These are phyloP conservation scores for Niveomyces coronatus DNA, from an alignment of 2,329 filamentous ascomycete genomes.

Conservation along the genomic window DNA sequence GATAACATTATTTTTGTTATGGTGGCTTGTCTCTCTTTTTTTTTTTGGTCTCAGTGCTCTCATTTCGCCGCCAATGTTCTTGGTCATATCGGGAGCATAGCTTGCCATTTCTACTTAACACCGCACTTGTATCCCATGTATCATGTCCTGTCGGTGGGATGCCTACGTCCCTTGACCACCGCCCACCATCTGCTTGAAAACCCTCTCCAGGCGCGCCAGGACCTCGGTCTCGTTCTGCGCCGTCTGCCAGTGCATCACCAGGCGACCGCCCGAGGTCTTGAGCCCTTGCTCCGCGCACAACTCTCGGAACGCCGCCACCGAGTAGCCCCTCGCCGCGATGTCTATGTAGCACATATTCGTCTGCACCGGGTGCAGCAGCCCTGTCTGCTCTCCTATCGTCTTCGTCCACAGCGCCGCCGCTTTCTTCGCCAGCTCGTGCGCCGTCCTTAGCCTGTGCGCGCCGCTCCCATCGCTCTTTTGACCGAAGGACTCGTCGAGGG, in stretches of 20 bases:
- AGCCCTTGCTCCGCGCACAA: constrained; percentile 33
- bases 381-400: constrained; percentile 62
- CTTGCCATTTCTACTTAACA: neutral
- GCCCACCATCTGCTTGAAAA: constrained; percentile 35
- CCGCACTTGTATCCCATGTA: neutral
- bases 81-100: neutral
- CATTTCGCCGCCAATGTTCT: neutral
- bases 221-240: constrained; percentile 49
- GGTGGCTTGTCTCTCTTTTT: neutral
- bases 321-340: constrained; percentile 47
- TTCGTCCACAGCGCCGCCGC: constrained; percentile 61
- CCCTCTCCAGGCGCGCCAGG: constrained; percentile 42
- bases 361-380: constrained; percentile 57
- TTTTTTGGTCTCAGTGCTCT: neutral
- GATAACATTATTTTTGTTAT: neutral
- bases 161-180: neutral
- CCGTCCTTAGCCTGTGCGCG: constrained; percentile 47
- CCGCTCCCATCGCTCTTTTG: constrained; percentile 28
- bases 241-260: constrained; percentile 50
- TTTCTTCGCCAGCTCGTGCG: constrained; percentile 52
- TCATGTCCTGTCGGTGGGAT: neutral
- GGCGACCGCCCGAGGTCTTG: constrained; percentile 27
- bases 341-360: constrained; percentile 94
- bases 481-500: constrained; percentile 43
- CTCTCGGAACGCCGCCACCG: constrained; percentile 25